Evolutionary conservation across 331 rosid species (phyloP).

Genomic region (Quercus lobata): DNA sequence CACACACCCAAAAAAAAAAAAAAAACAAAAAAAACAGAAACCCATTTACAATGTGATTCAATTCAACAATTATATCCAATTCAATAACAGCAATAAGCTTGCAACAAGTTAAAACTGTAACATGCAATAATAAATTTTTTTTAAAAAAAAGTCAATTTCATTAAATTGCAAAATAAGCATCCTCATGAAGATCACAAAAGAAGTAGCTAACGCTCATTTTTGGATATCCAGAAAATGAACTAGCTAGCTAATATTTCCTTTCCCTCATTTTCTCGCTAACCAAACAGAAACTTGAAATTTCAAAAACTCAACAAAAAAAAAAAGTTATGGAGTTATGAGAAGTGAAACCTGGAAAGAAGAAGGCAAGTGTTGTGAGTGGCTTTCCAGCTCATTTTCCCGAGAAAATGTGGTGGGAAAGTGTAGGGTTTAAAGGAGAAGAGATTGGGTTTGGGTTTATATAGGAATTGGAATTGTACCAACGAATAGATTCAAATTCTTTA

Average conservation of each 20-base stretch:
- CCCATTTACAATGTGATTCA: neutral
- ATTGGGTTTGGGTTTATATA: neutral
- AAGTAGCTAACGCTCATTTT: neutral
- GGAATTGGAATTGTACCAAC: neutral
- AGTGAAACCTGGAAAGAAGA: conserved; percentile 34
- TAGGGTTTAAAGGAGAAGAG: conserved; percentile 34
- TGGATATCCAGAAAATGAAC: neutral
- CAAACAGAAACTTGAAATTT: neutral
- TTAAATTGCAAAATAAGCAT: neutral
- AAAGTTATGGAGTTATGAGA: neutral
- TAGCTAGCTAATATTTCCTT: neutral
- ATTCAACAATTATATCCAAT: neutral
- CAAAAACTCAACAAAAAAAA: neutral
- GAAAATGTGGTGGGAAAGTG: neutral
- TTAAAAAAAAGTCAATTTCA: neutral
- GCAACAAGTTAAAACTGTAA: neutral
- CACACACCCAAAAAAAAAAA: neutral
- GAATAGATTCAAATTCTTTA: conserved; percentile 7
- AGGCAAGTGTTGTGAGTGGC: conserved; percentile 4
- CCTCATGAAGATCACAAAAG: neutral
- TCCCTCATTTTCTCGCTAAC: conserved; percentile 5
- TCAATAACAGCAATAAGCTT: neutral
- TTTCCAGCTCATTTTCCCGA: conserved; percentile 24
- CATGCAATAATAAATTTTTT: neutral
- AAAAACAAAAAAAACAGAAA: no score